phyloP scores from a whole-genome alignment of 208 protist species.

The Trypanosomatidae sp. region DNA sequence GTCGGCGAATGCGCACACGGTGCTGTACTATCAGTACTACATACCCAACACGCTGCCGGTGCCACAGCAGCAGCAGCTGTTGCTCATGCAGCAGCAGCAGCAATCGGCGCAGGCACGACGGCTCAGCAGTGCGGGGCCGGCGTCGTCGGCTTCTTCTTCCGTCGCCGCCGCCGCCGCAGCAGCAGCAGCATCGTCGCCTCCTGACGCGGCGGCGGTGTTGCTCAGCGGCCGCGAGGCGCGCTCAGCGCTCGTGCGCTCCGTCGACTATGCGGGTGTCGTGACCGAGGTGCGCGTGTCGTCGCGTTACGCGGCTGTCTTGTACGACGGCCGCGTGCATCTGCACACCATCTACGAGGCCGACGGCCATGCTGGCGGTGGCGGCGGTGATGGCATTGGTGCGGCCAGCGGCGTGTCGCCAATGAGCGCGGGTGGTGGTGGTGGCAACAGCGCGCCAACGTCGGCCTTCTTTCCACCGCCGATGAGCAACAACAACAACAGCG shows the following conservation, averaged over 20 bases:
- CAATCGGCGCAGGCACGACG: not conserved
- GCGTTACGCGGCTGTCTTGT: constrained; percentile 75
- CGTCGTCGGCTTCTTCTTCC: too few species aligned
- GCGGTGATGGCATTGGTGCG: constrained; percentile 7
- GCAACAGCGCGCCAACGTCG: too few species aligned
- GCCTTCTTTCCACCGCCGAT: not conserved
- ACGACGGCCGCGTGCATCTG: constrained; percentile 72
- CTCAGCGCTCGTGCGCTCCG: constrained; percentile 25
- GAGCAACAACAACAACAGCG: constrained; percentile 14
- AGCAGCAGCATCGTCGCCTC: too few species aligned
- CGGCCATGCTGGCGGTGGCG: constrained; percentile 3
- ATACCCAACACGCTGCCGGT: constrained; percentile 15
- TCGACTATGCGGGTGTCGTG: constrained; percentile 71
- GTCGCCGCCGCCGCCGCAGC: too few species aligned
- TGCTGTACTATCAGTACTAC: constrained; percentile 79
- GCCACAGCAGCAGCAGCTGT: not conserved
- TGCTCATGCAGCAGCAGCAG: not conserved
- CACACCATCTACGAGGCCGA: constrained; percentile 56
- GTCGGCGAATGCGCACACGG: constrained; percentile 64
- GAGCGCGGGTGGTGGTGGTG: too few species aligned
- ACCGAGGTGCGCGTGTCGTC: constrained; percentile 59
- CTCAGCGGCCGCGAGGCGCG: constrained; percentile 9
- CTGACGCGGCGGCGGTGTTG: not conserved
- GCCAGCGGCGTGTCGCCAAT: too few species aligned
- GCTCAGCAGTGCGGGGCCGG: too few species aligned